Base-by-base conservation (phyloP, 495 filamentous ascomycete genomes). In the Penicillium argentinense region DNA sequence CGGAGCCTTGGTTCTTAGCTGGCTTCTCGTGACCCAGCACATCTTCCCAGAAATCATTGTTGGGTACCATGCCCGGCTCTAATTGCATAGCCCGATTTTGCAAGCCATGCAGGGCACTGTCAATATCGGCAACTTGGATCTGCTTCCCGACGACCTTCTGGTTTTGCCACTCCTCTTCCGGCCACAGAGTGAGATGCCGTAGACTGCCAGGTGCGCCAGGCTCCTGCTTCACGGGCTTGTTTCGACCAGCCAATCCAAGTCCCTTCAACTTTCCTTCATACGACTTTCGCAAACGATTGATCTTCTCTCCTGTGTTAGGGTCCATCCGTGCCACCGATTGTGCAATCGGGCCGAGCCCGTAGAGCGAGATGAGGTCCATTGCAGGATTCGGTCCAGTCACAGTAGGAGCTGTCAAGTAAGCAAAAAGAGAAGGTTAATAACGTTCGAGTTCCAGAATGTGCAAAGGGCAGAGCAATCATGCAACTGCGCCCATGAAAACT, bases 271-370 rank as follows among this genome's bases (percentile, higher is more conserved):
- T 81, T 38, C 81, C 80, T 56, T 88, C 84, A 61, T 88, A 89
- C 12, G 84, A 86, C 60, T 88, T 88, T 44, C 86, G 70, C 24
- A 89, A 70, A 52, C 82, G 81, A 56, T 88, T 88, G 56, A 84
- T 85, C 65, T 88, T 89, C 51, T 82, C 81, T 29, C 83, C 84
- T 5, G 80, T 85, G 4, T 70, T 62, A 3, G 82, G 79, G 60
- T 89, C 82, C 39, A 71, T 74, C 42, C 86, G 72, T 39, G 81
- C 82, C 44, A 88, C 84, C 39, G 75, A 80, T 47, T 77, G 74
- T 37, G 82, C 84, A 42, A 88, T 67, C 38, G 71, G 56, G 42
- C 78, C 69, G 32, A 89, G 68, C 25, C 71, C 72, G 64, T 85
- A 87, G 40, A 86, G 65, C 16, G 76, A 72, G 39, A 88, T 72